A percentile compares a stretch with the other conserved stretches of the same genome.
phyloP scores from a whole-genome alignment of 345 rosid species.

The Eucalyptus pauciflora region DNA sequence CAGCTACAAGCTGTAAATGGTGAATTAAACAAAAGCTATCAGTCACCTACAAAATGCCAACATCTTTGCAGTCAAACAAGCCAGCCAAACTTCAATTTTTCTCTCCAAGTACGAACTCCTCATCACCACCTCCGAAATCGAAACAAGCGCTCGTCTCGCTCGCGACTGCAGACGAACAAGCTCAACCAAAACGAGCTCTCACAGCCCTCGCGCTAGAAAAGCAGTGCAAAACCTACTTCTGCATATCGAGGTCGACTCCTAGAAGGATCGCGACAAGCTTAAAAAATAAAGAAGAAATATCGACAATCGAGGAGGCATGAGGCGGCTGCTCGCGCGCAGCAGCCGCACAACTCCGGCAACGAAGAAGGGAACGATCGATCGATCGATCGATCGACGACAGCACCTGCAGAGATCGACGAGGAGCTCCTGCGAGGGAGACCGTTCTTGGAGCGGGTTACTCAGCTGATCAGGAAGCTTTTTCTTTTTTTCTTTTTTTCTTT shows the following conservation, averaged over 20 bases:
- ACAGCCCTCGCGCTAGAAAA: not conserved
- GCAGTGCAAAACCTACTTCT: not conserved
- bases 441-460: conserved; percentile 25
- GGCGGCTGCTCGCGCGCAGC: too few species aligned
- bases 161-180: not conserved
- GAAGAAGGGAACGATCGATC: not conserved
- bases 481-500: accelerated
- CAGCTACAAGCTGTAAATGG: not conserved
- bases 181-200: not conserved
- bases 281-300: not conserved
- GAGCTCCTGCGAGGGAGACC: conserved; percentile 92
- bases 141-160: not conserved
- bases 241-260: not conserved
- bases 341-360: not conserved
- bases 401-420: conserved; percentile 99
- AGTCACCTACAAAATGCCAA: not conserved
- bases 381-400: not conserved
- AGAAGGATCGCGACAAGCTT: not conserved
- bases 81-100: not conserved
- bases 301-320: not conserved
- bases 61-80: not conserved
- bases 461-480: not conserved
- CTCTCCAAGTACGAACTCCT: not conserved
- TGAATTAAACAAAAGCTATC: not conserved
- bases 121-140: not conserved